A percentile compares a stretch with the other conserved stretches of the same genome.
Conservation (phyloP, 2,329 filamentous ascomycete genomes). For the Aspergillaceae sp. region DNA sequence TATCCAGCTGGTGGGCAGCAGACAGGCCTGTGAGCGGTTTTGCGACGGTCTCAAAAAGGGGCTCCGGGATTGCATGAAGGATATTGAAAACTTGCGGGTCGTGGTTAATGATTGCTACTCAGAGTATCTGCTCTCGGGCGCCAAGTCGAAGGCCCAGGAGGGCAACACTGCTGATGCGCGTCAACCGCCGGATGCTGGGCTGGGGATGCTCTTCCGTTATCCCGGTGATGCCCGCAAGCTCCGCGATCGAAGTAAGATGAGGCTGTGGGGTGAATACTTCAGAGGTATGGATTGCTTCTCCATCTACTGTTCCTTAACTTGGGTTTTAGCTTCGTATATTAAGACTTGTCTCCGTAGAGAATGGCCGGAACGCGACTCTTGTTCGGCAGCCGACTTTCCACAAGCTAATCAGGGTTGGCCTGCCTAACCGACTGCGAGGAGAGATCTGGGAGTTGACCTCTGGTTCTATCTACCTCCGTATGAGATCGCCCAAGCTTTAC, state of each 20-base stretch:
- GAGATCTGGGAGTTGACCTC: conserved; percentile 96
- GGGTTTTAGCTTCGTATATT: conserved; percentile 1
- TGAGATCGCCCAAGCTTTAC: conserved; percentile 79
- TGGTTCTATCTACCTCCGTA: conserved; percentile 76
- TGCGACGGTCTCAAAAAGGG: conserved; percentile 93
- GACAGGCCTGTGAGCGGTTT: conserved; percentile 85
- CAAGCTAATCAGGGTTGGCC: conserved; percentile 88
- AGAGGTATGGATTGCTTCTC: conserved; percentile 37
- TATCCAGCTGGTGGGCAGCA: conserved; percentile 79
- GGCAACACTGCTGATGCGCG: conserved; percentile 31
- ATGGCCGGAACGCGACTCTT: conserved; percentile 83
- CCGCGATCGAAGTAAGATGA: conserved; percentile 91
- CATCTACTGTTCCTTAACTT: background rate
- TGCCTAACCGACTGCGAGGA: conserved; percentile 85
- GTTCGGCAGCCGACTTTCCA: conserved; percentile 96
- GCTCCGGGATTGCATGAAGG: conserved; percentile 75
- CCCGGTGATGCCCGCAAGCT: conserved; percentile 91
- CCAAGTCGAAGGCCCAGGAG: conserved; percentile 42
- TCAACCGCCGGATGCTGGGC: conserved; percentile 76
- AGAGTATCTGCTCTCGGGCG: conserved; percentile 59
- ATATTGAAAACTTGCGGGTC: conserved; percentile 72
- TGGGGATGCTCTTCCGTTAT: conserved; percentile 89
- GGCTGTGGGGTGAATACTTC: conserved; percentile 93
- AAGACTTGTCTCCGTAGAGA: conserved; percentile 48
- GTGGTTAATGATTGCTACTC: conserved; percentile 85